Evolutionary conservation across 305 asterid species (phyloP).

Genomic region (Plantago rigida): DNA sequence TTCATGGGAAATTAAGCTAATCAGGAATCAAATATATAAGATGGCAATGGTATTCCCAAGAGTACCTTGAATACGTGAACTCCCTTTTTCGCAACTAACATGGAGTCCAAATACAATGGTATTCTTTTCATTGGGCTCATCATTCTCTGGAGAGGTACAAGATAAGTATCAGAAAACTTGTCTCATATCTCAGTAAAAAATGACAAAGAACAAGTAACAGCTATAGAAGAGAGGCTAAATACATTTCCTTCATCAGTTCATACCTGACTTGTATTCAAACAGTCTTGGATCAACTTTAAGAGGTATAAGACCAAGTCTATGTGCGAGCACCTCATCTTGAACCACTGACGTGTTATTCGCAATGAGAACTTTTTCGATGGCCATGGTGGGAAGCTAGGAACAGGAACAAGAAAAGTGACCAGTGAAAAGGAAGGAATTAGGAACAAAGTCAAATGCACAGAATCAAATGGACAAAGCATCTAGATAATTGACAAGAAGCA

Average conservation of each 20-base stretch:
- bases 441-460: background rate
- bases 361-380: constrained; percentile 74
- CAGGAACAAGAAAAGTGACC: background rate
- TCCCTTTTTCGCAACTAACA: constrained; percentile 44
- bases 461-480: background rate
- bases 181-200: constrained; percentile 22
- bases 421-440: background rate
- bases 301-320: constrained; percentile 82
- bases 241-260: constrained; percentile 17
- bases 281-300: constrained; percentile 75
- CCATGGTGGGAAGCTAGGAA: constrained; percentile 77
- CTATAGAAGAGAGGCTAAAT: constrained; percentile 13
- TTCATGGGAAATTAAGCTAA: background rate
- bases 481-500: background rate
- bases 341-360: constrained; percentile 83
- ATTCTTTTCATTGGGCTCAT: constrained; percentile 68
- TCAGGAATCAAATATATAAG: constrained; percentile 9
- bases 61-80: constrained; percentile 51
- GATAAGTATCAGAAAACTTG: constrained; percentile 27
- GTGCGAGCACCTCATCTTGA: constrained; percentile 96
- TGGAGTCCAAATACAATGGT: constrained; percentile 83
- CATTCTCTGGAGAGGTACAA: constrained; percentile 48
- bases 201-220: background rate
- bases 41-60: background rate
- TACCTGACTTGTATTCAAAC: constrained; percentile 72